Conservation (phyloP, 2,329 filamentous ascomycete species). For the Arthroderma sp. region DNA sequence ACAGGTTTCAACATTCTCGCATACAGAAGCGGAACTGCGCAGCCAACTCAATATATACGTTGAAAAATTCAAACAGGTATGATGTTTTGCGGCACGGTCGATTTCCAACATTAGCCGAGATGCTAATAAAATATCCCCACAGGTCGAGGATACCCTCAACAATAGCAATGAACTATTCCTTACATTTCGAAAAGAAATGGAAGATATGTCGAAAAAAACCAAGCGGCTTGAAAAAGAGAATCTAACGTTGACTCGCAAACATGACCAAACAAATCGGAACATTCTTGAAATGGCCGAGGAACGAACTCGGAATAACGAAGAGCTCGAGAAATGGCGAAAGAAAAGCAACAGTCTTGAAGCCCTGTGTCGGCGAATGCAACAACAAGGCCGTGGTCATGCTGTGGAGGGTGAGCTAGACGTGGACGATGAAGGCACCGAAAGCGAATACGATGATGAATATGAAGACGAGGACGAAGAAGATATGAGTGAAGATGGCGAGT, state of each 20-base stretch:
- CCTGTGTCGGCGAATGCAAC: conserved; percentile 93
- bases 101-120: not conserved
- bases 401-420: conserved; percentile 48
- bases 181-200: conserved; percentile 97
- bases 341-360: conserved; percentile 86
- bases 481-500: conserved; percentile 47
- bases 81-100: conserved; percentile 16
- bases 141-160: conserved; percentile 98
- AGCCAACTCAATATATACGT: conserved; percentile 97
- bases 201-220: conserved; percentile 99
- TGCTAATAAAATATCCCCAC: conserved; percentile 26
- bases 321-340: conserved; percentile 66
- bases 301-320: conserved; percentile 60
- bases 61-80: conserved; percentile 98
- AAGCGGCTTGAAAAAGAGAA: conserved; percentile 96
- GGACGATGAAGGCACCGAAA: conserved; percentile 38
- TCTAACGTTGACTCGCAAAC: conserved; percentile 76
- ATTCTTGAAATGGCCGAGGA: conserved; percentile 97
- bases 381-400: conserved; percentile 70
- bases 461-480: conserved; percentile 52
- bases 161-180: conserved; percentile 96
- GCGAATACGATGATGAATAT: conserved; percentile 43
- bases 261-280: conserved; percentile 85
- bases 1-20: conserved; percentile 89
- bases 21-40: conserved; percentile 85